Evolutionary conservation across 345 rosid genomes (phyloP), one percentile per base, ranked within the genome.

Genomic region (Eucalyptus regnans): DNA sequence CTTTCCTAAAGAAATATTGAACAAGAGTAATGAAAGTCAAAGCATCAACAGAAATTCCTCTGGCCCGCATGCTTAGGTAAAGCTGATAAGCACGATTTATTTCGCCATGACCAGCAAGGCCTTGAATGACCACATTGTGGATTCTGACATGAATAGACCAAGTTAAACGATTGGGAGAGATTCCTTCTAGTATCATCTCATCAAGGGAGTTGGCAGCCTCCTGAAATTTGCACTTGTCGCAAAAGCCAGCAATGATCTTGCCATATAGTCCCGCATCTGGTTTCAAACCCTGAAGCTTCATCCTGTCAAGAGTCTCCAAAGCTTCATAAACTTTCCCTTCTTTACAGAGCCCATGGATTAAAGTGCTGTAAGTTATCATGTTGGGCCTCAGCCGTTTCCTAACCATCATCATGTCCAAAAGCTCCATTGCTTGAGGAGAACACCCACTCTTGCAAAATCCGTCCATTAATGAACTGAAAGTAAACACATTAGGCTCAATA

Each of bases 191-290:
- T 43, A 96, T 87, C 98, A 96, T 95, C 93, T 97, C 99, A 81
- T 96, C 99, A 7, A 97, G 94, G 90, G 94, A 95, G 92, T 95
- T 95, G n/a, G 99, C 98, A 92, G 96, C 98, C 93, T 95, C 97
- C 66, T 52, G 92, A 89, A 94, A 96, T 93, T 94, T 94, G 92
- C 60, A 14, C 71, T 91, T 85, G 90, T 91, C 90, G 86, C 97
- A 96, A 76, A 94, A 94, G 46, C 95, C 96, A 83, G 52, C 88
- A 88, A 96, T 95, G 88, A 96, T 94, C 92, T 94, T 97, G 85
- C 96, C 98, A 17, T 96, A 95, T 87, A 96, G 92, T 52, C 97
- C 97, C 50, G 97, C 97, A 92, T 96, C 98, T 71, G 98, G 98
- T 90, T 94, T 96, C 89, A 96, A 92, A 86, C 96, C 98, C 90